Evolutionary conservation across 1,284 basidiomycete species (phyloP).

Genomic region (Peniophora sp.): DNA sequence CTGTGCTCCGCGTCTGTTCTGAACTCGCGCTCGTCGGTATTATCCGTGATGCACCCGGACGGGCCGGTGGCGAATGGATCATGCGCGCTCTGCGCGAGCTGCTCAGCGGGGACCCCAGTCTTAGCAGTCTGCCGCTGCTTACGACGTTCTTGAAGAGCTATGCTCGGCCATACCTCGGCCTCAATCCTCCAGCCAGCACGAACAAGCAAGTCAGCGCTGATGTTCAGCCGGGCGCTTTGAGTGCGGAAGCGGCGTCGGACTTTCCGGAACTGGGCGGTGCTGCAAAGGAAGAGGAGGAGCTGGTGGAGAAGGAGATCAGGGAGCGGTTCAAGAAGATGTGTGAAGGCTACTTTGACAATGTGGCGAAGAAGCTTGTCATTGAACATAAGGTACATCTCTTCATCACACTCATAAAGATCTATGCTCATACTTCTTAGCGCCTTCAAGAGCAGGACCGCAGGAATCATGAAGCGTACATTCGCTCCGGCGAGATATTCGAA

Average conservation of each 20-base stretch:
- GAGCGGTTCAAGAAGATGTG: conserved; percentile 91
- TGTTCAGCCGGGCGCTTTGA: conserved; percentile 46
- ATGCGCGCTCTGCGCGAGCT: conserved; percentile 78
- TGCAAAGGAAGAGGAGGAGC: conserved; percentile 52
- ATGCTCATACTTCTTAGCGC: conserved; percentile 40
- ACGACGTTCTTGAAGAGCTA: conserved; percentile 83
- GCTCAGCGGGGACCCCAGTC: conserved; percentile 81
- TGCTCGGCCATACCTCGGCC: conserved; percentile 73
- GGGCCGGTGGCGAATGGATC: conserved; percentile 80
- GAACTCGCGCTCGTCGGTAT: conserved; percentile 88
- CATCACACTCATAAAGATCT: background rate
- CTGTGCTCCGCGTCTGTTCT: conserved; percentile 78
- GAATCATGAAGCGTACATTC: conserved; percentile 98
- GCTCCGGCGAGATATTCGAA: conserved; percentile 98
- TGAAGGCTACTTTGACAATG: conserved; percentile 87
- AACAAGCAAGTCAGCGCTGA: conserved; percentile 49
- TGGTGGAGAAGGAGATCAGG: conserved; percentile 78
- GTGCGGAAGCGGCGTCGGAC: conserved; percentile 32
- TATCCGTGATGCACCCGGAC: conserved; percentile 55
- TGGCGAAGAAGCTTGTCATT: conserved; percentile 85
- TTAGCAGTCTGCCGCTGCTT: conserved; percentile 80
- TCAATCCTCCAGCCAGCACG: conserved; percentile 39
- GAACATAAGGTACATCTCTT: conserved; percentile 74
- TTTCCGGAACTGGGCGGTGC: conserved; percentile 32
- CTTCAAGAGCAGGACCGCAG: conserved; percentile 93